phyloP scores from a whole-genome alignment of 148 eudicot genomes.

The Hydrangea macrophylla region DNA sequence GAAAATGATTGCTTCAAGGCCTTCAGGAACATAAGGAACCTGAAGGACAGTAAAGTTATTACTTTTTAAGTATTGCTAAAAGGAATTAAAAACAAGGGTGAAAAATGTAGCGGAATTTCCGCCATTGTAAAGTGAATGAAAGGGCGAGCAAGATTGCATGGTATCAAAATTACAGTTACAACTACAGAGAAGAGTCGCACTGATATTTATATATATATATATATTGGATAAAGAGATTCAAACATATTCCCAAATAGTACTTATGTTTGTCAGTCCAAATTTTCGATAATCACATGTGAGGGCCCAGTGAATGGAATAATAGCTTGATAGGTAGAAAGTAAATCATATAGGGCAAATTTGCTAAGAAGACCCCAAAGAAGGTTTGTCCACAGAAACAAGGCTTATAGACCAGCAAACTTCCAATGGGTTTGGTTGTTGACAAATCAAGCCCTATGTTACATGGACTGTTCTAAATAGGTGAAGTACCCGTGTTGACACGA shows the following conservation, averaged over 20 bases:
- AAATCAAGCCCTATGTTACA: neutral
- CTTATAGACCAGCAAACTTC: neutral
- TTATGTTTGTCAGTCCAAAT: neutral
- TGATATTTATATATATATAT: no score
- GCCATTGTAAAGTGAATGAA: neutral
- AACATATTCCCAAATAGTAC: neutral
- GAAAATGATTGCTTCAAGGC: conserved; percentile 92
- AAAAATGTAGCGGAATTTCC: neutral
- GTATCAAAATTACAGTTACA: neutral
- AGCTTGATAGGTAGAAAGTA: neutral
- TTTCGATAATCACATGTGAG: neutral
- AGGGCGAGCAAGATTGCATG: neutral
- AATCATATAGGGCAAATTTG: conserved; percentile 3
- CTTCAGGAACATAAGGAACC: conserved; percentile 88
- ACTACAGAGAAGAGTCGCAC: neutral
- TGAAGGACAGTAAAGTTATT: conserved; percentile 23
- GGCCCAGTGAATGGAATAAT: neutral
- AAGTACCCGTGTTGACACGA: no score
- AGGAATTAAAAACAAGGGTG: neutral
- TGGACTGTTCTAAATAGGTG: neutral
- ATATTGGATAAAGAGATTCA: neutral
- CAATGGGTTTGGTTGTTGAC: neutral
- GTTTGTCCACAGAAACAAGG: neutral
- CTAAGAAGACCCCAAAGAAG: neutral
- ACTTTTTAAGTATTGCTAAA: neutral